Evolutionary conservation across 2,329 filamentous ascomycete genomes (phyloP).

Genomic region (Aspergillus niger): DNA sequence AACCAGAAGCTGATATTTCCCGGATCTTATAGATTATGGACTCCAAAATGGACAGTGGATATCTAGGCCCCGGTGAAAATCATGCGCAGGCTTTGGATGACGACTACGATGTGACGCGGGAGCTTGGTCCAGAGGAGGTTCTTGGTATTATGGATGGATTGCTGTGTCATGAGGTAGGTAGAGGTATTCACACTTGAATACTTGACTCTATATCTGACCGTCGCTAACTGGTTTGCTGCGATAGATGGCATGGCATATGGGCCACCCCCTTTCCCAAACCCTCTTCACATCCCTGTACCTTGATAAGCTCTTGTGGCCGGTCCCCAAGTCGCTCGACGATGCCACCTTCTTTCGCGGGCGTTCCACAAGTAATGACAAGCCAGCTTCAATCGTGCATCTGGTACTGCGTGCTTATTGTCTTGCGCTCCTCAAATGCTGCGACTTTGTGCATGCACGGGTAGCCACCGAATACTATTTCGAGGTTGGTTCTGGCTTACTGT

Average conservation of each 20-base stretch:
- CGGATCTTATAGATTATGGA: conserved; percentile 79
- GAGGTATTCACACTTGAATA: neutral
- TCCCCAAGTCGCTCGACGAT: conserved; percentile 64
- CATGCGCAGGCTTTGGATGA: conserved; percentile 67
- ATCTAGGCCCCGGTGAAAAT: conserved; percentile 69
- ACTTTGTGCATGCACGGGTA: conserved; percentile 74
- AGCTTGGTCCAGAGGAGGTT: conserved; percentile 74
- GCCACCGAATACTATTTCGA: conserved; percentile 88
- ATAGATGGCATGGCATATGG: conserved; percentile 93
- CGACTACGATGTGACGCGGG: conserved; percentile 71
- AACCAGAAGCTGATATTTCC: conserved; percentile 18
- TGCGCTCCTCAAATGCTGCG: conserved; percentile 79
- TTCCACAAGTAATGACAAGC: conserved; percentile 22
- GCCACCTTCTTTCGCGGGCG: conserved; percentile 59
- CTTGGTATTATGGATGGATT: conserved; percentile 94
- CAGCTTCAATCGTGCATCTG: conserved; percentile 56
- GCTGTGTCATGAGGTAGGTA: conserved; percentile 76
- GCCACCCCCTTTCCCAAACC: conserved; percentile 93
- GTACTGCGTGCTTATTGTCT: conserved; percentile 84
- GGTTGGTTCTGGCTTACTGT: conserved; percentile 49
- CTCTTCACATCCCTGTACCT: conserved; percentile 91
- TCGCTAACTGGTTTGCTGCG: conserved; percentile 15
- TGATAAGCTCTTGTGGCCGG: conserved; percentile 75
- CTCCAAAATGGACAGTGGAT: conserved; percentile 97
- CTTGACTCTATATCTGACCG: neutral